Evolutionary conservation across 305 asterid species (phyloP).

Genomic region (Fraxinus albicans): DNA sequence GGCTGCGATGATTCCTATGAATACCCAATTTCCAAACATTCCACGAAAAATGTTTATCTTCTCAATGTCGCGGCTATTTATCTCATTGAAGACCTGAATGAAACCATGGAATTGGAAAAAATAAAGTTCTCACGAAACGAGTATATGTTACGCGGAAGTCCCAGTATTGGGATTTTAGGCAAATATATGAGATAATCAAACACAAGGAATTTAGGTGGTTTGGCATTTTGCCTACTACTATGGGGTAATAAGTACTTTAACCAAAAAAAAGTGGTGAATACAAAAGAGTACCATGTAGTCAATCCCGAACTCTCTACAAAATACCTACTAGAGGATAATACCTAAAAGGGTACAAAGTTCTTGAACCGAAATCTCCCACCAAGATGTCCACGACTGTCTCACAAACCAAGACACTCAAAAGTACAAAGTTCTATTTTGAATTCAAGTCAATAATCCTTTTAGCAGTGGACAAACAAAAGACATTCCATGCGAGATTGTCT

Average conservation of each 20-base stretch:
- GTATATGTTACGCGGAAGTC: background rate
- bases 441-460: background rate
- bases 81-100: slow-evolving; percentile 84
- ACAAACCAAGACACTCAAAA: background rate
- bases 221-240: background rate
- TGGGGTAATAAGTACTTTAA: background rate
- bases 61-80: slow-evolving; percentile 92
- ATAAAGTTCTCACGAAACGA: background rate
- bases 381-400: background rate
- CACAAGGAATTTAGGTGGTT: background rate
- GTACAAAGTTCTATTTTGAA: background rate
- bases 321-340: background rate
- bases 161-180: background rate
- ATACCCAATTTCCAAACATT: slow-evolving; percentile 65
- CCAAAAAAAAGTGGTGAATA: background rate
- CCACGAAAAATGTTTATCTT: slow-evolving; percentile 82
- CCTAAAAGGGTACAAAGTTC: background rate
- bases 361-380: background rate
- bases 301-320: background rate
- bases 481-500: background rate
- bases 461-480: background rate
- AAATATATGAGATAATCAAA: background rate
- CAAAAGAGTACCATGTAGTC: background rate
- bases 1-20: slow-evolving; percentile 55
- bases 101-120: background rate